Conservation (phyloP, 2,329 filamentous ascomycete species). For the Emericellopsis cladophorae region DNA sequence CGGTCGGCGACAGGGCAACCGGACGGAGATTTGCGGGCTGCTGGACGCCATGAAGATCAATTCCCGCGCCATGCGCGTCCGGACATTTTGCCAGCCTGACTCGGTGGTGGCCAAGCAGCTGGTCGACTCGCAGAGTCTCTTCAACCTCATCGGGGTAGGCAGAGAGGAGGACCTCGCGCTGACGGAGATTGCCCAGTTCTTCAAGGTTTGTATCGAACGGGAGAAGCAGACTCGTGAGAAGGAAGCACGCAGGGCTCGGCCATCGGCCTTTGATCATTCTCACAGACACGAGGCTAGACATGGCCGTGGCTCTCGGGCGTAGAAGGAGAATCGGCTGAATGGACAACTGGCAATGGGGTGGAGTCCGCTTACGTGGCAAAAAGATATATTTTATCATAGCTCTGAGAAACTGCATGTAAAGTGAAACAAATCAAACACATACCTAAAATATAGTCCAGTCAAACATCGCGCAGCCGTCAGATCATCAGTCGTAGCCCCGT, state of each 20-base stretch:
- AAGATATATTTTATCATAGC: too few relatives aligned
- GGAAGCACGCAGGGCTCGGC: background rate
- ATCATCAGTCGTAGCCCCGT: background rate
- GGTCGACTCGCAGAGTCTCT: constrained; percentile 35
- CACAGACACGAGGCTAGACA: too few relatives aligned
- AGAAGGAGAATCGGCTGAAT: too few relatives aligned
- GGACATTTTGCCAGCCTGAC: constrained; percentile 46
- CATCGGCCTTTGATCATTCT: too few relatives aligned
- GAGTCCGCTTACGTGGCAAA: too few relatives aligned
- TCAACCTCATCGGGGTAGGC: constrained; percentile 33
- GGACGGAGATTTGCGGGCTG: constrained; percentile 29
- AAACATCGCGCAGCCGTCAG: too few relatives aligned
- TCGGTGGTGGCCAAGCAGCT: constrained; percentile 45
- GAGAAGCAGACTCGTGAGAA: constrained; percentile 11
- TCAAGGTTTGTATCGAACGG: constrained; percentile 37
- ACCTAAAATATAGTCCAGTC: too few relatives aligned
- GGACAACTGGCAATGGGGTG: too few relatives aligned
- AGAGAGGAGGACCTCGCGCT: constrained; percentile 31
- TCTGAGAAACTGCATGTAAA: too few relatives aligned
- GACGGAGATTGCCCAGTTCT: constrained; percentile 38
- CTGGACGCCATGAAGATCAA: constrained; percentile 39
- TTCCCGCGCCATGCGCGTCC: constrained; percentile 36
- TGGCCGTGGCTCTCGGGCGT: too few relatives aligned
- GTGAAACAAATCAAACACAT: too few relatives aligned
- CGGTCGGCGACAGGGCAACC: constrained; percentile 25